Conservation (phyloP, 202 grass and related monocot species). For the Setaria viridis region DNA sequence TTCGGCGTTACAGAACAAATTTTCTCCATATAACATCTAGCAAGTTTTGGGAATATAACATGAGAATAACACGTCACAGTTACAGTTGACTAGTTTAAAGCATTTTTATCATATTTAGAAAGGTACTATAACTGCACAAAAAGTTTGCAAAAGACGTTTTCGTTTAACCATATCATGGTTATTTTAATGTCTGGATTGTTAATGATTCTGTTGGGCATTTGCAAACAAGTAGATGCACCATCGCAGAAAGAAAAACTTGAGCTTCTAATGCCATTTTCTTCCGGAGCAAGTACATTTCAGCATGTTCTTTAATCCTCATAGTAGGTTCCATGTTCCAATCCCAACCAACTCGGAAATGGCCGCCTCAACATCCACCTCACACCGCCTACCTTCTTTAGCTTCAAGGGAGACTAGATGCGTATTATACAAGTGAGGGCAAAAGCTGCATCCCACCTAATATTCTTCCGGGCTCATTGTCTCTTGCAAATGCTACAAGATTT, state of each 20-base stretch:
- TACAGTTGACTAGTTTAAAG: too few relatives aligned
- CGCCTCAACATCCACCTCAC: slow-evolving; percentile 41
- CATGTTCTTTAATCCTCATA: not conserved
- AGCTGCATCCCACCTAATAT: slow-evolving; percentile 58
- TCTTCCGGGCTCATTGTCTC: slow-evolving; percentile 30
- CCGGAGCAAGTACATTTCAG: not conserved
- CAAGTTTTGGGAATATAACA: too few relatives aligned
- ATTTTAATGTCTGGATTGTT: not conserved
- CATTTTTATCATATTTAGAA: too few relatives aligned
- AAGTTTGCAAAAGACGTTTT: too few relatives aligned
- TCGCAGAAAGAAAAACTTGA: not conserved
- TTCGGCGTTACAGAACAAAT: too few relatives aligned
- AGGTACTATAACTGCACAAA: too few relatives aligned
- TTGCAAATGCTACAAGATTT: not conserved
- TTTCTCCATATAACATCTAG: too few relatives aligned
- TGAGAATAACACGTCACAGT: too few relatives aligned
- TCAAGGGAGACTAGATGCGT: slow-evolving; percentile 26
- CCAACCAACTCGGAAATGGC: slow-evolving; percentile 47
- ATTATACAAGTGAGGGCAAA: slow-evolving; percentile 47
- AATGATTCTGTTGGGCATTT: not conserved
- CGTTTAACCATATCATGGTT: too few relatives aligned
- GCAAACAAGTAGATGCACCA: not conserved
- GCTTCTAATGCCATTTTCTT: slow-evolving; percentile 16
- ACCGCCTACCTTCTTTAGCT: slow-evolving; percentile 41
- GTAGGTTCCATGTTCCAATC: slow-evolving; percentile 62